Evolutionary conservation across 768 basidiomycete species (phyloP).

Genomic region (Boletus tomentosulus): DNA sequence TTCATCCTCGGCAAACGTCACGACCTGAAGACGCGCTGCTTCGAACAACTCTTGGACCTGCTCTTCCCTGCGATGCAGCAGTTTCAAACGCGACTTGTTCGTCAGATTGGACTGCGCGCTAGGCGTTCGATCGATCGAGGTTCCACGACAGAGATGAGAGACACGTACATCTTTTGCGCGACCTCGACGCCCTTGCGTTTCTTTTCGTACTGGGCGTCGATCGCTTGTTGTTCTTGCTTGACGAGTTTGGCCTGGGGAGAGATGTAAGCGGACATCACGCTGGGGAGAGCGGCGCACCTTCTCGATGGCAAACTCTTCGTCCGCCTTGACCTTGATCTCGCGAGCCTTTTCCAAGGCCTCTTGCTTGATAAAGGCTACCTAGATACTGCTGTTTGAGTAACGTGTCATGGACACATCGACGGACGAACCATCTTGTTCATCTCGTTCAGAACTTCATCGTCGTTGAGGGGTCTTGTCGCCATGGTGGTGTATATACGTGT

Average conservation of each 20-base stretch:
- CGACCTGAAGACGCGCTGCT: conserved; percentile 59
- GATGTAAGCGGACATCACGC: neutral
- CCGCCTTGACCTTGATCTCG: conserved; percentile 95
- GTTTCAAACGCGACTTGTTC: conserved; percentile 89
- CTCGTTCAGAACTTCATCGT: conserved; percentile 92
- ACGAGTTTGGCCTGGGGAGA: conserved; percentile 83
- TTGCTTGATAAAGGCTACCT: conserved; percentile 99
- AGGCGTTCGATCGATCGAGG: conserved; percentile 6
- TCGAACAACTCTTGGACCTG: conserved; percentile 86
- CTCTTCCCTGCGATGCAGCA: conserved; percentile 90
- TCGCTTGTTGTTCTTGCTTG: conserved; percentile 91
- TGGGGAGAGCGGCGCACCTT: conserved; percentile 52
- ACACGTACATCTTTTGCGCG: conserved; percentile 89
- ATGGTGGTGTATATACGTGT: conserved; percentile 35
- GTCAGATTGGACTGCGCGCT: conserved; percentile 95
- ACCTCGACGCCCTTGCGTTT: conserved; percentile 92
- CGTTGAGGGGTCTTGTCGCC: conserved; percentile 79
- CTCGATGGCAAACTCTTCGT: conserved; percentile 98
- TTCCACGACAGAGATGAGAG: neutral
- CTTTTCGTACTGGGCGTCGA: conserved; percentile 94
- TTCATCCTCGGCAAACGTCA: conserved; percentile 59
- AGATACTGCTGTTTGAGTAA: conserved; percentile 8
- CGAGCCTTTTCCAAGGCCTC: conserved; percentile 97
- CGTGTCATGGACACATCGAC: neutral
- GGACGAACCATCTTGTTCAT: conserved; percentile 96